Conservation (phyloP, 2,329 filamentous ascomycete genomes). For the Gliomastix tumulicola region DNA sequence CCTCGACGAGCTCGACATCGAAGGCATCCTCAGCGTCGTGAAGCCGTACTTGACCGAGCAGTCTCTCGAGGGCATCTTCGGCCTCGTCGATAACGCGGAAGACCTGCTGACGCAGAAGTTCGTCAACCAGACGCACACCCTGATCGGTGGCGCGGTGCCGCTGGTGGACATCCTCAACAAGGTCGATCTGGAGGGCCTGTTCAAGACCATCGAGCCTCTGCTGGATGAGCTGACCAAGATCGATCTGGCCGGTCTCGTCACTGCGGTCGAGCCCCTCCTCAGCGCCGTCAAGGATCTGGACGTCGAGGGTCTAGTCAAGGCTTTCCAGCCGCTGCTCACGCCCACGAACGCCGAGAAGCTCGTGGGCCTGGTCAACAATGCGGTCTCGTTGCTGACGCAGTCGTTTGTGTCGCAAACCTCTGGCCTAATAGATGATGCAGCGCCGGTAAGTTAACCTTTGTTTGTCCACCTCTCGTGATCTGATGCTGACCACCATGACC, state of each 20-base stretch:
- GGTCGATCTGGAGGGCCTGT: slow-evolving; percentile 27
- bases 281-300: slow-evolving; percentile 28
- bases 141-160: slow-evolving; percentile 27
- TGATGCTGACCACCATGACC: not conserved
- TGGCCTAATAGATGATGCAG: slow-evolving; percentile 34
- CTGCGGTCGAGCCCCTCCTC: slow-evolving; percentile 26
- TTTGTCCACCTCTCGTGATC: not conserved
- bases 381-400: slow-evolving; percentile 25
- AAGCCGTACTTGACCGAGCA: slow-evolving; percentile 24
- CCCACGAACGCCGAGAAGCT: slow-evolving; percentile 27
- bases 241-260: slow-evolving; percentile 23
- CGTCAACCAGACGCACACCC: slow-evolving; percentile 31
- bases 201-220: slow-evolving; percentile 25
- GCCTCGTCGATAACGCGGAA: slow-evolving; percentile 27
- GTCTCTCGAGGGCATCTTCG: slow-evolving; percentile 23
- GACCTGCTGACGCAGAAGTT: slow-evolving; percentile 27
- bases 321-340: slow-evolving; percentile 30
- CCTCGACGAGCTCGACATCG: slow-evolving; percentile 21
- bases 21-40: slow-evolving; percentile 22
- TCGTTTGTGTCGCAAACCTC: slow-evolving; percentile 32
- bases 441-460: slow-evolving; percentile 22
- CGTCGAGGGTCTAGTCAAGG: slow-evolving; percentile 23
- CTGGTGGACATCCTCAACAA: slow-evolving; percentile 23
- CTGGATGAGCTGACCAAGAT: slow-evolving; percentile 24
- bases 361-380: slow-evolving; percentile 27